Evolutionary conservation across 345 rosid genomes (phyloP).

Genomic region (Reutealis trisperma): DNA sequence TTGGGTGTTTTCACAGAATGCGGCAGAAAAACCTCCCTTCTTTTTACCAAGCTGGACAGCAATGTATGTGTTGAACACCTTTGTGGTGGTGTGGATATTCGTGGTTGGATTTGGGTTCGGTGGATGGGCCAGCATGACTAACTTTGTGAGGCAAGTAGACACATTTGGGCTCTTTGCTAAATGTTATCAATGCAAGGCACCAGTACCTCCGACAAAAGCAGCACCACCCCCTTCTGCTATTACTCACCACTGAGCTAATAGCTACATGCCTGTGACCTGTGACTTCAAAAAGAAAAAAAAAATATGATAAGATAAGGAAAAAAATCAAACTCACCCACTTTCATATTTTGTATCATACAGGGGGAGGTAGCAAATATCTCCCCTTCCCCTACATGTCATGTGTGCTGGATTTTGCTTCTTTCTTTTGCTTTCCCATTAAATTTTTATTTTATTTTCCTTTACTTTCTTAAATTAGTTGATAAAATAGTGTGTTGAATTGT

Average conservation of each 20-base stretch:
- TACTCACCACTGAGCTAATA: constrained; percentile 34
- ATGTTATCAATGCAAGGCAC: constrained; percentile 96
- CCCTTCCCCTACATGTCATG: constrained; percentile 52
- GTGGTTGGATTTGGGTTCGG: constrained; percentile 90
- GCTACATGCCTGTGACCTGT: background rate
- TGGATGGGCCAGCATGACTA: constrained; percentile 97
- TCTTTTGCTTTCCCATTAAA: background rate
- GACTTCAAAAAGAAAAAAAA: too few relatives aligned
- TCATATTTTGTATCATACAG: constrained; percentile 57
- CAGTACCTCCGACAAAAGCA: constrained; percentile 41
- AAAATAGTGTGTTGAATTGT: constrained; percentile 53
- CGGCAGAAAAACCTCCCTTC: constrained; percentile 92
- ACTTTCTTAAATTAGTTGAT: constrained; percentile 38
- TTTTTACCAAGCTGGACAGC: constrained; percentile 90
- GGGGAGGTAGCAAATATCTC: constrained; percentile 41
- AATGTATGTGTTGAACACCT: constrained; percentile 71
- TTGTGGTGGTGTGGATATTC: constrained; percentile 78
- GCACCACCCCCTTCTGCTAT: constrained; percentile 15
- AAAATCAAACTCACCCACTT: background rate
- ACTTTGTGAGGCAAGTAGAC: constrained; percentile 82
- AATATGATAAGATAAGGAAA: too few relatives aligned
- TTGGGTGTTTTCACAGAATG: constrained; percentile 51
- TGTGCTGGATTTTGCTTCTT: constrained; percentile 48
- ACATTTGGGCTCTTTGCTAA: constrained; percentile 93
- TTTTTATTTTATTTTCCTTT: constrained; percentile 15